These are phyloP conservation scores for Neonectria neomacrospora DNA, from an alignment of 2,329 filamentous ascomycete genomes.

Conservation along the genomic window DNA sequence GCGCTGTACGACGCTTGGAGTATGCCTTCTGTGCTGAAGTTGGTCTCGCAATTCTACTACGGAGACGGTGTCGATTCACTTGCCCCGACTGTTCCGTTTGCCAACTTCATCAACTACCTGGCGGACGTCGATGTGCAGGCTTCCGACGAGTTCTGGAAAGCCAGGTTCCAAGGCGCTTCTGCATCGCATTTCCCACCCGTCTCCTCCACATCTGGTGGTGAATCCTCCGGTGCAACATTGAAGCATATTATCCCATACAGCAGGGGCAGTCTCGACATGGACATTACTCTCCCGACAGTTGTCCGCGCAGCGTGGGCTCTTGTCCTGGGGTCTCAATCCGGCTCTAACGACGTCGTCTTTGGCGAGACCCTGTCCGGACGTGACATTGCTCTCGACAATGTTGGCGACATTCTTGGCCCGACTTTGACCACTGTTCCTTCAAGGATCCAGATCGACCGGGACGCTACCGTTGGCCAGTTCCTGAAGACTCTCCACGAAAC, in stretches of 20 bases:
- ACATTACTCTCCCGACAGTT: conserved; percentile 26
- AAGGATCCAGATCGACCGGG: conserved; percentile 22
- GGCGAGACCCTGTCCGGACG: conserved; percentile 33
- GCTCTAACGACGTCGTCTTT: conserved; percentile 33
- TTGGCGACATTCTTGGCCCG: conserved; percentile 31
- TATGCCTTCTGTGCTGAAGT: conserved; percentile 30
- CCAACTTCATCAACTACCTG: conserved; percentile 34
- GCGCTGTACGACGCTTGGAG: conserved; percentile 41
- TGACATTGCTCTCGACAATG: conserved; percentile 22
- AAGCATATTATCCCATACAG: conserved; percentile 15
- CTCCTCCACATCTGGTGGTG: not conserved
- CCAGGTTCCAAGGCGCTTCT: conserved; percentile 15
- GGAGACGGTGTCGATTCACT: not conserved
- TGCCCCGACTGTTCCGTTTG: not conserved
- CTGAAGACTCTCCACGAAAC: conserved; percentile 47
- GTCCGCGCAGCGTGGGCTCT: conserved; percentile 35
- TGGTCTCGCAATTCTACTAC: conserved; percentile 25
- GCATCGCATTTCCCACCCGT: conserved; percentile 28
- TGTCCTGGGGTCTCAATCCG: conserved; percentile 18
- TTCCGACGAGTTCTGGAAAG: conserved; percentile 30
- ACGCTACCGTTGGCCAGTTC: conserved; percentile 6
- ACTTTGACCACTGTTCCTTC: conserved; percentile 31
- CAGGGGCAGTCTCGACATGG: not conserved
- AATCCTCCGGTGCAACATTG: not conserved
- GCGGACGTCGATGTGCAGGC: conserved; percentile 10